Evolutionary conservation across 176 grass and related monocot genomes (phyloP).

Genomic region (Zoysia japonica): DNA sequence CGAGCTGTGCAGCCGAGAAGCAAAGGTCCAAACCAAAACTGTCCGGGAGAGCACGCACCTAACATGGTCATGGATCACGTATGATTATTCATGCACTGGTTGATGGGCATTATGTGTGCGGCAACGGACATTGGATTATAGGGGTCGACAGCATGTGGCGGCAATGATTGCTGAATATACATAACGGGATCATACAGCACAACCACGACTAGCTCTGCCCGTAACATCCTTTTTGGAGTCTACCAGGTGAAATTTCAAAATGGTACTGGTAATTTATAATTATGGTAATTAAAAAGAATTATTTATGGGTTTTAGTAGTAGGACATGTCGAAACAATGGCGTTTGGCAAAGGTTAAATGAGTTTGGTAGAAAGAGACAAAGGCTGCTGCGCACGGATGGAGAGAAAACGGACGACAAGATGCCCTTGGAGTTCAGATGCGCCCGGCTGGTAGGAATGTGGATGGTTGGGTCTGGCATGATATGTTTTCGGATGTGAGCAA

Average conservation of each 20-base stretch:
- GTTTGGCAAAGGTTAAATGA: not conserved
- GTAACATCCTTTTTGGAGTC: conserved; percentile 12
- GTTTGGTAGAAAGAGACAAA: conserved; percentile 4
- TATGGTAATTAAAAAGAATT: conserved; percentile 10
- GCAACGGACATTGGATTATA: conserved; percentile 24
- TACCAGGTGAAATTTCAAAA: conserved; percentile 19
- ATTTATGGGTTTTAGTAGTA: not conserved
- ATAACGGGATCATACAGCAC: conserved; percentile 24
- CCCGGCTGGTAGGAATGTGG: no score
- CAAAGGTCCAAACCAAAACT: conserved; percentile 48
- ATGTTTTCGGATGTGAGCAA: no score
- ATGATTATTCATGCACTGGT: conserved; percentile 15
- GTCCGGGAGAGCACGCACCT: conserved; percentile 41
- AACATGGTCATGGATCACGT: conserved; percentile 43
- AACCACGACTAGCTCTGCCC: conserved; percentile 5
- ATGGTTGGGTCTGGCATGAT: no score
- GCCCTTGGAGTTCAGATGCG: not conserved
- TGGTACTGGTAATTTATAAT: not conserved
- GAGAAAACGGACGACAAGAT: not conserved
- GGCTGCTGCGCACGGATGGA: not conserved
- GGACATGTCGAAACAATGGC: not conserved
- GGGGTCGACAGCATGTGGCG: conserved; percentile 28
- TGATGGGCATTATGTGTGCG: conserved; percentile 21
- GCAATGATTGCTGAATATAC: conserved; percentile 30
- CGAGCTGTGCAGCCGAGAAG: conserved; percentile 25